Conservation (phyloP, 768 basidiomycete genomes). For the Mycena sanguinolenta region DNA sequence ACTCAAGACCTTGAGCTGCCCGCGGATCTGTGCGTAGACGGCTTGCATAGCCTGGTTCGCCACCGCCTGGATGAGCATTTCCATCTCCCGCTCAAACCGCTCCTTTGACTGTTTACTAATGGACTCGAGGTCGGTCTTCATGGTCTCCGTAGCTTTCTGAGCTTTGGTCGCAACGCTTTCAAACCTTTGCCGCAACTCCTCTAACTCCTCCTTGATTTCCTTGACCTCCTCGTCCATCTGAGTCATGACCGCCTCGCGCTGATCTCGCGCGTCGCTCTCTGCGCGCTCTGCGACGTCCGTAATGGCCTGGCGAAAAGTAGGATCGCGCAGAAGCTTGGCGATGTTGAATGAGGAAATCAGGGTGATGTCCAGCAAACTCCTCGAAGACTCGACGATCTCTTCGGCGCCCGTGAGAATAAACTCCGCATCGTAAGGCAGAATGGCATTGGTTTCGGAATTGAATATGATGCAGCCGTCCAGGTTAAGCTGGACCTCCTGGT, state of each 20-base stretch:
- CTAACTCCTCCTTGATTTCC: constrained; percentile 18
- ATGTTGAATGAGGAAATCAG: constrained; percentile 22
- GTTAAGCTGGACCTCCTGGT: constrained; percentile 9
- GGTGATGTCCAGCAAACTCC: constrained; percentile 18
- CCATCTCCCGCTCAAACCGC: constrained; percentile 19
- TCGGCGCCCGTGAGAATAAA: constrained; percentile 8
- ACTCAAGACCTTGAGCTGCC: constrained; percentile 13
- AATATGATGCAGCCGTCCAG: constrained; percentile 3
- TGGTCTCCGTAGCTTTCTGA: constrained; percentile 8
- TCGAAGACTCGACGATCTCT: constrained; percentile 16
- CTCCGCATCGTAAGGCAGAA: constrained; percentile 5
- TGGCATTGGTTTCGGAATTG: constrained; percentile 4
- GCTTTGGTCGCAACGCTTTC: constrained; percentile 3
- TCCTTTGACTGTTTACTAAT: constrained; percentile 15
- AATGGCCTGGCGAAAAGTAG: constrained; percentile 4
- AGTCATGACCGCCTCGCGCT: constrained; percentile 7
- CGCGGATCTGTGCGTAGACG: constrained; percentile 22
- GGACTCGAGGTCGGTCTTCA: constrained; percentile 15
- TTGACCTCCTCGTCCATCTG: constrained; percentile 20
- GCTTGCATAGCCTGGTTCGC: constrained; percentile 11
- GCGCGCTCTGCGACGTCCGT: constrained; percentile 21
- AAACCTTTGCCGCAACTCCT: constrained; percentile 7
- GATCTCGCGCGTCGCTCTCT: constrained; percentile 18
- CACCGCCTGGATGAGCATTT: constrained; percentile 13
- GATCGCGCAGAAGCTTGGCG: constrained; percentile 20